phyloP scores from a whole-genome alignment of 1,139 yeast species.

The Nakaseomyces sp. region DNA sequence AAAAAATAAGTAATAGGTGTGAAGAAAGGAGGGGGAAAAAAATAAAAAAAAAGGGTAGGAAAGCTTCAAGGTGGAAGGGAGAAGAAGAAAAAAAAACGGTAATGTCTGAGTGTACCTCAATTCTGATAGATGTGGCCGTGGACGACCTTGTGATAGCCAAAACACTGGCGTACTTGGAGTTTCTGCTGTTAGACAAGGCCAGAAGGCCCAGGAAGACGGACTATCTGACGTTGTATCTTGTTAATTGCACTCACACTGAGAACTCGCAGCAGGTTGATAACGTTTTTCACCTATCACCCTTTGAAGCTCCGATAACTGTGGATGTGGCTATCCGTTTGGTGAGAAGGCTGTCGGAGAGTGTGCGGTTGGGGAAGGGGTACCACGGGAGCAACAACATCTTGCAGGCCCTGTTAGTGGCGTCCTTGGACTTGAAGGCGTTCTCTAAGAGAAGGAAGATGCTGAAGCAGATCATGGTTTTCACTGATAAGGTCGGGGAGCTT shows the following conservation, averaged over 20 bases:
- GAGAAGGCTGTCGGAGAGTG: slow-evolving; percentile 6
- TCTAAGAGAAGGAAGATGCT: slow-evolving; percentile 32
- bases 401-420: slow-evolving; percentile 31
- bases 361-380: slow-evolving; percentile 1
- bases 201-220: slow-evolving; percentile 27
- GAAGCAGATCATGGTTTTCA: slow-evolving; percentile 39
- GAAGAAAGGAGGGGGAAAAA: too few species aligned
- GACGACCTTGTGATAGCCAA: slow-evolving; percentile 9
- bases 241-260: slow-evolving; percentile 23
- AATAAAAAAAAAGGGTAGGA: too few species aligned
- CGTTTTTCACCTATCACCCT: slow-evolving; percentile 20
- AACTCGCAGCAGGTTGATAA: slow-evolving; percentile 23
- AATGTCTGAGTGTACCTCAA: slow-evolving; percentile 3
- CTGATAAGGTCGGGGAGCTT: slow-evolving; percentile 37
- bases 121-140: slow-evolving; percentile 4
- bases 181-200: slow-evolving; percentile 22
- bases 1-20: too few species aligned
- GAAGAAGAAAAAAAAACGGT: neutral
- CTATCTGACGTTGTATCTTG: slow-evolving; percentile 25
- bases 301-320: slow-evolving; percentile 21
- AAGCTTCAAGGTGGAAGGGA: neutral
- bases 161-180: slow-evolving; percentile 22
- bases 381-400: slow-evolving; percentile 11
- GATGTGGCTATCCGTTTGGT: slow-evolving; percentile 10
- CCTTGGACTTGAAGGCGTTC: slow-evolving; percentile 27